Percentiles rank a stretch among this genome's conserved stretches.
These are phyloP conservation scores for Aureobasidium lini DNA, from an alignment of 2,329 filamentous ascomycete species.

Conservation along the genomic window DNA sequence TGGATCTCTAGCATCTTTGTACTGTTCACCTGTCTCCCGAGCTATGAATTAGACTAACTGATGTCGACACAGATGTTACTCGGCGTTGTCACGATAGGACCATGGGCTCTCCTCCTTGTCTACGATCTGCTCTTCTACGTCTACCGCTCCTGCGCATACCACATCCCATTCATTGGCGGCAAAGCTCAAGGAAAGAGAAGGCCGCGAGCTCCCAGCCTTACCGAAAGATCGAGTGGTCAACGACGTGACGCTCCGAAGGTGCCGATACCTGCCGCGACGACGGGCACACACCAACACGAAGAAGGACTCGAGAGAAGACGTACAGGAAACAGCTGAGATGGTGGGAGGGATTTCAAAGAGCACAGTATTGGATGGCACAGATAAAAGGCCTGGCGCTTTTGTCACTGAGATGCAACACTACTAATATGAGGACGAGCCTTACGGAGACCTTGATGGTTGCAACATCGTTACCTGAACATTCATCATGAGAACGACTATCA, in stretches of 20 bases:
- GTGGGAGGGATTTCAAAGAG: neutral
- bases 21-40: slow-evolving; percentile 17
- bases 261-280: neutral
- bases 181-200: slow-evolving; percentile 51
- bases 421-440: neutral
- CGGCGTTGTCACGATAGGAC: slow-evolving; percentile 52
- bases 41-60: neutral
- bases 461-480: neutral
- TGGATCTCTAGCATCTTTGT: slow-evolving; percentile 59
- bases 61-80: slow-evolving; percentile 48
- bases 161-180: slow-evolving; percentile 54
- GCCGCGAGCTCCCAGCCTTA: slow-evolving; percentile 55
- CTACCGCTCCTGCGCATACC: slow-evolving; percentile 50
- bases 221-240: slow-evolving; percentile 46
- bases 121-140: slow-evolving; percentile 59
- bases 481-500: neutral
- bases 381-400: neutral
- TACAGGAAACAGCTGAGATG: neutral
- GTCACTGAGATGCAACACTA: neutral
- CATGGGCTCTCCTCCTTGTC: slow-evolving; percentile 54
- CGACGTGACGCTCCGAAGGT: neutral
- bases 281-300: neutral
- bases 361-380: neutral
- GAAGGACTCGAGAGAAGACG: neutral
- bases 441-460: neutral